phyloP scores from a whole-genome alignment of 768 basidiomycete genomes.

The Boletus tomentosulus region DNA sequence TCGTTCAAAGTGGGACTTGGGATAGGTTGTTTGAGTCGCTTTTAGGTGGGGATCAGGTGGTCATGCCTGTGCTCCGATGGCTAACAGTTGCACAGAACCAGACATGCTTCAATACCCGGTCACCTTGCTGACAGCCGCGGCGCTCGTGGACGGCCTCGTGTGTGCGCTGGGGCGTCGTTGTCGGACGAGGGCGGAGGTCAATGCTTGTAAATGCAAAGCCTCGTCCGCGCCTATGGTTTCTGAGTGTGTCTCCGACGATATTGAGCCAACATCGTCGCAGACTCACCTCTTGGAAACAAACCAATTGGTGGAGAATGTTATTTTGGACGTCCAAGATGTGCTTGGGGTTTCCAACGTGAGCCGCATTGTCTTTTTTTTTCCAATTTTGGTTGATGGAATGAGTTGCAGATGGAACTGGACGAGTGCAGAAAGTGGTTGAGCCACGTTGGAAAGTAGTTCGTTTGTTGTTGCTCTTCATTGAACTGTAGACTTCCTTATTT shows the following conservation, averaged over 20 bases:
- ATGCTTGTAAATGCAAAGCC: conserved; percentile 4
- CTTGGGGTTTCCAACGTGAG: conserved; percentile 22
- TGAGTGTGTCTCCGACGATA: neutral
- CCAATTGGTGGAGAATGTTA: conserved; percentile 10
- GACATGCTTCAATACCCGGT: conserved; percentile 51
- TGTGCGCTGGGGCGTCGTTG: conserved; percentile 33
- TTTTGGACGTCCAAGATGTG: conserved; percentile 24
- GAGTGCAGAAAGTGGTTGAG: conserved; percentile 24
- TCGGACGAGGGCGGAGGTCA: conserved; percentile 6
- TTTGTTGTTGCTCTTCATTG: too few relatives aligned
- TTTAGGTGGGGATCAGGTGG: conserved; percentile 30
- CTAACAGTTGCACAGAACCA: conserved; percentile 36
- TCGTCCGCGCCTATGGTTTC: neutral
- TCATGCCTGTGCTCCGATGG: neutral
- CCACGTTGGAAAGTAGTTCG: conserved; percentile 1
- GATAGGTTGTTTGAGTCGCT: conserved; percentile 39
- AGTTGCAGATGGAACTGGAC: conserved; percentile 20
- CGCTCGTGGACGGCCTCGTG: conserved; percentile 44
- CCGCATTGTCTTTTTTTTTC: neutral
- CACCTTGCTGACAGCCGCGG: conserved; percentile 50
- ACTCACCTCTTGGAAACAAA: conserved; percentile 10
- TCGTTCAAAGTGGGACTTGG: conserved; percentile 48
- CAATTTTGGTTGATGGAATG: conserved; percentile 2
- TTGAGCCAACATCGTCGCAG: neutral
- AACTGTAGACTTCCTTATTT: neutral